Evolutionary conservation across 768 basidiomycete genomes (phyloP), one percentile per base, ranked within the genome.

Genomic region (Phylloporus rhodoxanthus): DNA sequence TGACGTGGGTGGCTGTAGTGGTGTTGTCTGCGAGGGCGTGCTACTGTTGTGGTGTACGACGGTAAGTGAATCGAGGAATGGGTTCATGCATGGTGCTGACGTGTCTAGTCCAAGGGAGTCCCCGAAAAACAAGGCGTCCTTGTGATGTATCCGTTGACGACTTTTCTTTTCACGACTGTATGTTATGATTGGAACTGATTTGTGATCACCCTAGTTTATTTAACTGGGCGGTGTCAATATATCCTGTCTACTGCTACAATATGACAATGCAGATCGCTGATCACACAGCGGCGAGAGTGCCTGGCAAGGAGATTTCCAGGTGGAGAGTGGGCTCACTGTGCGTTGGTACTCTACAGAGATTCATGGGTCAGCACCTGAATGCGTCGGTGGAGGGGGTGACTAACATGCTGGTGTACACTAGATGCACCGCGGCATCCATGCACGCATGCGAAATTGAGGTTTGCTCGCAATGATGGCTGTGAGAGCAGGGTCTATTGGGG

Each of bases 31-130:
- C 80, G 15, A 72, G 81, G 26, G 79, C 76, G 14, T 88, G 84
- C 58, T 76, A 79, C 48, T 87, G 85, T 52, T 82, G 82, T 64
- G 85, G 85, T 6, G 76, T 83, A n/a, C 64, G 75, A 51, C 70
- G 60, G 75, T 73, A 26, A 29, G 65, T 58, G 28, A 19, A 23
- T 30, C 0, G 14, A 7, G 2, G 8, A 11, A 11, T 21, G 20
- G 10, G 8, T 5, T 20, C 17, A 4, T 36, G 21, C 40, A 9
- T 20, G 38, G 14, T 25, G 25, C 37, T 64, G 49, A 63, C 43
- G 15, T 20, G 19, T 41, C 10, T 29, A 58, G 62, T 28, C 50
- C 54, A 17, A 44, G 25, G 45, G n/a, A 1, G 30, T 29, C 38
- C 6, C 10, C 17, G 15, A 40, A 45, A n/a, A 49, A 47, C 28